Percentiles rank a stretch among this genome's conserved stretches.
Evolutionary conservation across 1,284 basidiomycete genomes (phyloP).

Genomic region (Ceratorhiza oryzae-sativae): DNA sequence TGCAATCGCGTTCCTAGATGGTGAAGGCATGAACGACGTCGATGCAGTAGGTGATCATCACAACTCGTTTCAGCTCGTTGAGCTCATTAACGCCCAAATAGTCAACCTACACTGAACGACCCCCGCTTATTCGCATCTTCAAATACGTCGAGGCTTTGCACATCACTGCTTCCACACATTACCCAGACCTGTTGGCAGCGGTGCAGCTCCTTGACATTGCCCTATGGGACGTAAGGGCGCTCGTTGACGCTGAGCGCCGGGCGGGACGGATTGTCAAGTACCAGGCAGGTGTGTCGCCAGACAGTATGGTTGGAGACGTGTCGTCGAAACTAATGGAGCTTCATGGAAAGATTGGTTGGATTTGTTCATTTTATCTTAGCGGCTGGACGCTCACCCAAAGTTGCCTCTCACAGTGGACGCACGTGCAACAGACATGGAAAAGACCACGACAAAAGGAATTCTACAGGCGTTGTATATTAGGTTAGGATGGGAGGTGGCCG

Average conservation of each 20-base stretch:
- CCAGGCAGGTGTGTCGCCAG: slow-evolving; percentile 7
- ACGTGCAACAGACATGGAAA: slow-evolving; percentile 24
- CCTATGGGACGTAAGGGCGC: slow-evolving; percentile 24
- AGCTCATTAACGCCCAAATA: background rate
- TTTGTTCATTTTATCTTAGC: background rate
- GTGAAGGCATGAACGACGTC: background rate
- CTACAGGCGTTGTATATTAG: slow-evolving; percentile 15
- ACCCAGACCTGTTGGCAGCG: slow-evolving; percentile 1
- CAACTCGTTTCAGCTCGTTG: background rate
- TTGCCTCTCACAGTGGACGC: slow-evolving; percentile 4
- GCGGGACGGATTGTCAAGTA: slow-evolving; percentile 10
- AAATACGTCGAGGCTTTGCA: slow-evolving; percentile 6
- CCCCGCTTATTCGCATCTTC: background rate
- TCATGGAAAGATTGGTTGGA: slow-evolving; percentile 26
- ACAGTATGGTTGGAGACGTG: slow-evolving; percentile 14
- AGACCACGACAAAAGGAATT: slow-evolving; percentile 9
- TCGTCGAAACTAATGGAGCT: background rate
- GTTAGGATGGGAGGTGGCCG: slow-evolving; percentile 21
- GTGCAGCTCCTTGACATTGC: slow-evolving; percentile 23
- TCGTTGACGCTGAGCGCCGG: slow-evolving; percentile 16
- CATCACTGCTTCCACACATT: slow-evolving; percentile 16
- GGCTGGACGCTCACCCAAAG: background rate
- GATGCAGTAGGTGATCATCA: background rate
- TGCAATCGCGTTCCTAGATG: slow-evolving; percentile 14
- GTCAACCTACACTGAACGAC: background rate